Base-by-base conservation (phyloP, 148 eudicot genomes). In the Rhododendron griersonianum region DNA sequence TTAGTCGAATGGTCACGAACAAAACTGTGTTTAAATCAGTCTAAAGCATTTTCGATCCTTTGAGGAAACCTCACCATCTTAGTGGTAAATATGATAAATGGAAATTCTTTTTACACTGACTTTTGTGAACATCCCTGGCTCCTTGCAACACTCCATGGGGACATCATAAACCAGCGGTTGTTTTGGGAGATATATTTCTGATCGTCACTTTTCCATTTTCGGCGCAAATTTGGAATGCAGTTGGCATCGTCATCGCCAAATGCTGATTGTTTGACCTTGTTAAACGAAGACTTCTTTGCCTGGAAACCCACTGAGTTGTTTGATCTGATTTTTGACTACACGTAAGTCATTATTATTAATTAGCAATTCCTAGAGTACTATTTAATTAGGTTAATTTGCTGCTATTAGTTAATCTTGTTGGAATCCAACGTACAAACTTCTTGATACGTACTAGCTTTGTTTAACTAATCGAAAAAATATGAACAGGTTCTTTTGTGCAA, bases 401-500 rank as follows among this genome's bases (percentile, higher is more conserved):
- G 23, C 39, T 7, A 51, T 51, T 53, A 53, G 61, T 55, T 16
- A 55, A 55, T 55, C 23, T 55, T 16, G 61, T 4, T 5, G 61
- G 23, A 55, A 55, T 53, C 57, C 57, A 53, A 0, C 57, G 15
- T 53, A 53, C 30, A 10, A 23, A 50, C 10, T 25, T 25, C 18
- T 55, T 67, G 37, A 48, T 5, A 78, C n/a, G n/a, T n/a, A n/a
- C 19, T 16, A 55, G 61, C 61, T 55, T 55, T 16, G 61, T 16
- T 16, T 55, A 16, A 16, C 63, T 53, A 3, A 69, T 37, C 37
- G 53, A 25, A 50, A 16, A 82, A 82, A n/a, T 82, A 41, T 88
- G 89, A 55, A 55, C 94, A 94, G 98, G 87, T 96, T 96, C 89
- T 96, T 96, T 87, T 96, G 98, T 89, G 98, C 98, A 55, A 91